phyloP scores from a whole-genome alignment of 140 eudicot genomes.

The Senecio squalidus region DNA sequence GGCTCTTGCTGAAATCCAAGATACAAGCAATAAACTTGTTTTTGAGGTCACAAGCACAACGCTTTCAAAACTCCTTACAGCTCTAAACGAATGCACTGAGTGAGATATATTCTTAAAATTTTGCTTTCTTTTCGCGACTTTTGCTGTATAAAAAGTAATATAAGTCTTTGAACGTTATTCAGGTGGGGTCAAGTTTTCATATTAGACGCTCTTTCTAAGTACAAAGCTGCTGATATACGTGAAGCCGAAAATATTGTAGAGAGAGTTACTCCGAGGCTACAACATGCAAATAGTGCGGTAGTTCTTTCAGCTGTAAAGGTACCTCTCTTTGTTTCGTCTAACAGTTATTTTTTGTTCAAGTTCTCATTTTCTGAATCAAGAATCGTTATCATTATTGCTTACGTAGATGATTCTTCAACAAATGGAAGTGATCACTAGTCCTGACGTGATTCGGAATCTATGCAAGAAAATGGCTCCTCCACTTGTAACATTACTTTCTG shows the following conservation, averaged over 20 bases:
- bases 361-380: not conserved
- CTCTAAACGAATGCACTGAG: constrained; percentile 96
- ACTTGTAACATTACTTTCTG: constrained; percentile 88
- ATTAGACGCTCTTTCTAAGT: constrained; percentile 90
- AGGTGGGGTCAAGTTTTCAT: constrained; percentile 99
- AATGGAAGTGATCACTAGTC: constrained; percentile 86
- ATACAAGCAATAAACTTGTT: constrained; percentile 58
- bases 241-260: constrained; percentile 97
- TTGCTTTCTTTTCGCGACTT: not conserved
- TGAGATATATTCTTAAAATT: constrained; percentile 29
- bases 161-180: too few species aligned
- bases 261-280: constrained; percentile 90
- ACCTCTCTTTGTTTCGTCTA: constrained; percentile 12
- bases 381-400: not conserved
- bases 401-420: constrained; percentile 88
- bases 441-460: constrained; percentile 84
- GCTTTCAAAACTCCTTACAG: constrained; percentile 84
- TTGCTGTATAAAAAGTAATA: not conserved
- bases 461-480: constrained; percentile 99
- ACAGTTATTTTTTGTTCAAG: not conserved
- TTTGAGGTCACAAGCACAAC: constrained; percentile 80
- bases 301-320: constrained; percentile 99
- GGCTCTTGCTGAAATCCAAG: constrained; percentile 93
- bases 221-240: constrained; percentile 93
- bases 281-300: constrained; percentile 97